Base-by-base conservation (phyloP, 2,329 filamentous ascomycete genomes). In the Chalara sp. region DNA sequence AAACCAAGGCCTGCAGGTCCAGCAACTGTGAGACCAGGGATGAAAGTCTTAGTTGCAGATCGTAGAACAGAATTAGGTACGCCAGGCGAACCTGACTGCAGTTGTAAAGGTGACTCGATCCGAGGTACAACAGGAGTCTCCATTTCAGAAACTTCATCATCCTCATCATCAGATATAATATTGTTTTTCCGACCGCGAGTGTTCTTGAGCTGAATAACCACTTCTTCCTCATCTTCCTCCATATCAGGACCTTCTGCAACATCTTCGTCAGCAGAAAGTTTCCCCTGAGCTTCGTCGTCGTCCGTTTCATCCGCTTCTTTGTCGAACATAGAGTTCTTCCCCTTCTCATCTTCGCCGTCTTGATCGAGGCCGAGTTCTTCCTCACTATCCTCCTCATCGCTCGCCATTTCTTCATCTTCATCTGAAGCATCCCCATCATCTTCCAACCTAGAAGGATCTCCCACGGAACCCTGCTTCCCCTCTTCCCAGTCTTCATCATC, bases 1-100 rank as follows among this genome's bases (percentile, higher is more conserved):
- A 96, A 75, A 7, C 89, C 87, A 41, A 95, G 70, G 3, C 81
- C 82, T 35, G 80, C 81, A 28, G 80, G 75, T 0, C 75, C 78
- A 6, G 75, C 68, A 4, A 84, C 74, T 2, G 83, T 79, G 21
- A 89, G 69, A 1, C 83, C 84, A 4, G 85, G 86, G 52, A 89
- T 86, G 58, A 86, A 85, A 0, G 73, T 78, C 68, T 86, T 87
- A 53, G 78, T 83, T 2, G 82, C 82, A 4, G 83, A 86, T 40
- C 83, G 79, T n/a, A 86, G 65, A 2, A 85, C 80, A 0, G 83
- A 86, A 12, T 75, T 80, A 4, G 83, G 84, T 10, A 71, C 70
- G 55, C 53, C 35, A 57, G 65, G 78, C 13, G 80, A 82, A 6
- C 67, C 64, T 3, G 69, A 69, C 37, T 67, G 70, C n/a, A 66